phyloP scores from a whole-genome alignment of 2,329 filamentous ascomycete species.

The Colletotrichum acutatum region DNA sequence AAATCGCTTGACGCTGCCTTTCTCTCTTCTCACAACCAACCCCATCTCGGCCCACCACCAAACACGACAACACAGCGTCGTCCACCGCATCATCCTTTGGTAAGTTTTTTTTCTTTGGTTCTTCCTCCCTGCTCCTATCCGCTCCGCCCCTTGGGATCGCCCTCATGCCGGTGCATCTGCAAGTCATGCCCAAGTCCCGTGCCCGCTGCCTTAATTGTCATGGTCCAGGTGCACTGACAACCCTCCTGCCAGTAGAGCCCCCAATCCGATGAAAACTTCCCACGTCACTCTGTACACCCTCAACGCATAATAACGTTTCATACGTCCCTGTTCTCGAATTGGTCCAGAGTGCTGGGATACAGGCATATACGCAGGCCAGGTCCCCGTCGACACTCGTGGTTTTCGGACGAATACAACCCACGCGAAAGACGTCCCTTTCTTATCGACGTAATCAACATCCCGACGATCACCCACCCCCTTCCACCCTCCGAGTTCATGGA shows the following conservation, averaged over 20 bases:
- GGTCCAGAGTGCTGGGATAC: constrained; percentile 28
- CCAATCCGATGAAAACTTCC: constrained; percentile 32
- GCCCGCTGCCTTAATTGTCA: constrained; percentile 22
- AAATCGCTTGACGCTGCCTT: constrained; percentile 7
- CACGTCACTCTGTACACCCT: constrained; percentile 28
- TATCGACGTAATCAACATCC: constrained; percentile 26
- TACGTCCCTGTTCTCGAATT: constrained; percentile 29
- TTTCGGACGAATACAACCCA: constrained; percentile 31
- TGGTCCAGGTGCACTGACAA: constrained; percentile 34
- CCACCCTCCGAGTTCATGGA: constrained; percentile 43
- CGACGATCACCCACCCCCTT: constrained; percentile 14
- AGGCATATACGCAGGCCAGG: constrained; percentile 8
- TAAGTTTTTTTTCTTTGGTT: constrained; percentile 6
- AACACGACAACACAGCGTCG: constrained; percentile 9
- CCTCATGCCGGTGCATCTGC: constrained; percentile 19
- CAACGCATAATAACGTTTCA: constrained; percentile 44
- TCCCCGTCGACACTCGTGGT: constrained; percentile 11
- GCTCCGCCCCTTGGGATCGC: constrained; percentile 10
- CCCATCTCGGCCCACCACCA: constrained; percentile 5
- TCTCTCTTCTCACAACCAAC: constrained; percentile 5
- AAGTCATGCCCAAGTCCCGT: constrained; percentile 27
- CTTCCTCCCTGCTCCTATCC: constrained; percentile 15
- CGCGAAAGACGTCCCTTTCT: constrained; percentile 14
- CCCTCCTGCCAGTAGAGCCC: constrained; percentile 16
- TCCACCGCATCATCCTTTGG: constrained; percentile 1